Evolutionary conservation across 352 stramenopile species (phyloP), one percentile per base, ranked within the genome.

Genomic region (Phytophthora nicotianae): DNA sequence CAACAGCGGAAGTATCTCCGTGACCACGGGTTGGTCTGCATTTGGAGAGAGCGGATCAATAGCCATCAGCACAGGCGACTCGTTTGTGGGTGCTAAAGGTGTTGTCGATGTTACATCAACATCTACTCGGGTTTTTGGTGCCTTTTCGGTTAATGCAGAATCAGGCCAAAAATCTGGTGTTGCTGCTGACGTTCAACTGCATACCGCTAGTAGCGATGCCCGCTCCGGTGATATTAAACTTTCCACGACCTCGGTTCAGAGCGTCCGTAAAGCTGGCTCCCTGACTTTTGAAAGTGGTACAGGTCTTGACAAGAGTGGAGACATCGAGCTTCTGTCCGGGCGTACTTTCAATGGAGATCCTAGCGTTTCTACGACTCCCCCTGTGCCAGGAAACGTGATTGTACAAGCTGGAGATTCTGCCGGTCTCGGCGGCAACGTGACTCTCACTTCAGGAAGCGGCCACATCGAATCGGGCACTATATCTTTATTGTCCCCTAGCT

Each of bases 1-100:
- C 53, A 65, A 62, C 35, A 72, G 65, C 32, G 70, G 70, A 26
- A 62, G 50, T 45, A 73, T 78, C 29, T 60, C 57, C 19, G 33
- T 78, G 14, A 67, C 61, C 5, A 72, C 70, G 5, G 58, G 66
- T 40, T 65, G 52, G 33, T 75, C 70, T 66, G 33, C 54, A 40
- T 54, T 60, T 19, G 70, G 66, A 32, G 54, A 73, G 19, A 73
- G 66, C 33, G 70, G 70, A 20, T 73, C 70, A 26, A 73, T 78
- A 50, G 23, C 35, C n/a, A 58, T 76, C 48, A 62, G 33, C 26
- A 70, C 68, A 10, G 63, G 63, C 16, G 47, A 60, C 11, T 58
- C 63, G 11, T 50, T 72, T 38, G 53, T 40, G 10, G 52, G 50
- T 27, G 37, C 54, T 23, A 59, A 73, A 41, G 64, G 68, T 21